A percentile compares a stretch with the other conserved stretches of the same genome.
phyloP scores from a whole-genome alignment of 2,329 filamentous ascomycete genomes.

The Acarospora socialis region DNA sequence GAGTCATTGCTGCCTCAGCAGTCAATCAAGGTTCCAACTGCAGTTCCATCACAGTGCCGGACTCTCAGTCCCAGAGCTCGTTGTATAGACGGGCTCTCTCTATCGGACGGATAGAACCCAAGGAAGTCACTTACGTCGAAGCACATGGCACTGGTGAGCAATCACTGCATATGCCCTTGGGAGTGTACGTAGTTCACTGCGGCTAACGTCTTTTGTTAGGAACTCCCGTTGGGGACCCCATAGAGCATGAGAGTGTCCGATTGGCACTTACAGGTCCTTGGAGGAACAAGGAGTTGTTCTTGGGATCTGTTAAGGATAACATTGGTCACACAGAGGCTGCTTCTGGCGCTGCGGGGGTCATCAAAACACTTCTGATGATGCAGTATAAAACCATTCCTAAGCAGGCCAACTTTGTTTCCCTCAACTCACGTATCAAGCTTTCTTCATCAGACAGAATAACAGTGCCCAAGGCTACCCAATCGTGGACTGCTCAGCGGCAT shows the following conservation, averaged over 20 bases:
- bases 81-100: conserved; percentile 17
- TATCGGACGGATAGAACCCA: conserved; percentile 11
- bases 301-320: conserved; percentile 17
- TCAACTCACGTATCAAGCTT: too few relatives aligned
- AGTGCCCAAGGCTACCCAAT: conserved; percentile 1
- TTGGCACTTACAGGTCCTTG: conserved; percentile 4
- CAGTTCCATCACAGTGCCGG: conserved; percentile 5
- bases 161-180: too few relatives aligned
- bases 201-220: too few relatives aligned
- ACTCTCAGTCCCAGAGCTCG: conserved; percentile 12
- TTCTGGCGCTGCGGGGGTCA: conserved; percentile 17
- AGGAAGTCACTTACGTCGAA: conserved; percentile 16
- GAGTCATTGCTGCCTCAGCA: conserved; percentile 2
- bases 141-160: conserved; percentile 10
- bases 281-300: conserved; percentile 1
- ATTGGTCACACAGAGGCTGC: conserved; percentile 18
- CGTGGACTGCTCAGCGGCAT: conserved; percentile 13
- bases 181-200: too few relatives aligned
- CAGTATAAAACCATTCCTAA: conserved; percentile 13
- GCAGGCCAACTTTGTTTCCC: conserved; percentile 12
- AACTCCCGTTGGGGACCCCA: conserved; percentile 13
- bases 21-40: conserved; percentile 18
- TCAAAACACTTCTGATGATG: conserved; percentile 19
- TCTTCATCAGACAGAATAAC: too few relatives aligned
- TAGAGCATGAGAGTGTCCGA: conserved; percentile 12